Conservation (phyloP, 176 grass and related monocot species). For the Bonia amplexicaulis region DNA sequence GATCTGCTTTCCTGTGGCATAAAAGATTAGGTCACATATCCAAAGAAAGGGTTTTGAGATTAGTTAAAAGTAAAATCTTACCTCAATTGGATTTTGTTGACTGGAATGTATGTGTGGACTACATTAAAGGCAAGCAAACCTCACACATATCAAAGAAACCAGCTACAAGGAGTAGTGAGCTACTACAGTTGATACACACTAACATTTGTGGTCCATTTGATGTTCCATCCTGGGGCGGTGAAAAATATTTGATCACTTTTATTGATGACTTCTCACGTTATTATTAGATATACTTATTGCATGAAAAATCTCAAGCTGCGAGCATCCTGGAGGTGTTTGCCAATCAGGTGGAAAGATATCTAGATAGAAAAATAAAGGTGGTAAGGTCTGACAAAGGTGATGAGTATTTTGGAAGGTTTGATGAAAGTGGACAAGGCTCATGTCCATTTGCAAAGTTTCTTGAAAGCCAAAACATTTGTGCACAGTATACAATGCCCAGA, state of each 20-base stretch:
- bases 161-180: not conserved
- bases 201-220: not conserved
- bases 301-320: constrained; percentile 13
- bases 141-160: constrained; percentile 7
- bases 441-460: too few relatives aligned
- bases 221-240: not conserved
- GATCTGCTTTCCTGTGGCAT: constrained; percentile 16
- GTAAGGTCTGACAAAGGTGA: too few relatives aligned
- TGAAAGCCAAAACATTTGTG: not conserved
- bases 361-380: too few relatives aligned
- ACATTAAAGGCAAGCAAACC: too few relatives aligned
- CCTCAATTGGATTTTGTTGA: too few relatives aligned
- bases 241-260: not conserved
- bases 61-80: too few relatives aligned
- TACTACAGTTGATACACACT: constrained; percentile 26
- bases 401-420: too few relatives aligned
- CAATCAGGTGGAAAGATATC: too few relatives aligned
- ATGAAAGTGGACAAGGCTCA: too few relatives aligned
- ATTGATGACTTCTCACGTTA: not conserved
- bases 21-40: constrained; percentile 23
- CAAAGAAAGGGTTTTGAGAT: constrained; percentile 22
- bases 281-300: constrained; percentile 7
- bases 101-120: too few relatives aligned
- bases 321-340: not conserved
- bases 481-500: not conserved